These are phyloP conservation scores for Agapanthus africanus DNA, from an alignment of 106 monocot genomes.

Conservation along the genomic window DNA sequence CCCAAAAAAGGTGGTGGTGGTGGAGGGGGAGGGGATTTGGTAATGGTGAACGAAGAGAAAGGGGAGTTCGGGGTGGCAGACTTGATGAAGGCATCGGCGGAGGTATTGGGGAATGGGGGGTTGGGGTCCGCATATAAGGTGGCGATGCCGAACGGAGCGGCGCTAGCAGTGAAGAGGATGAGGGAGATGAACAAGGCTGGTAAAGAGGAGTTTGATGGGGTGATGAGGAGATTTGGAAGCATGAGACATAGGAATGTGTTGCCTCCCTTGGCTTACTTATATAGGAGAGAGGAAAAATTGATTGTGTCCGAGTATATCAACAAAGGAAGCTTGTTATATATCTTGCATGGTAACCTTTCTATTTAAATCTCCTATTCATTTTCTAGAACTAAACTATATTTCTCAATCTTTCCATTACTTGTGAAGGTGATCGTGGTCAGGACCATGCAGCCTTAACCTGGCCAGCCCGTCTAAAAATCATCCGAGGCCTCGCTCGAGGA, in stretches of 20 bases:
- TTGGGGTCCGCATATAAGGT: constrained; percentile 69
- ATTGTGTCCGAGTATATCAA: constrained; percentile 53
- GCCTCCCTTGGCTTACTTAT: constrained; percentile 68
- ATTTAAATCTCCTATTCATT: not conserved
- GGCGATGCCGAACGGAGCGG: constrained; percentile 24
- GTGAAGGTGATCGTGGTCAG: constrained; percentile 31
- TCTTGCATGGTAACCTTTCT: constrained; percentile 55
- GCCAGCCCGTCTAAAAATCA: constrained; percentile 39
- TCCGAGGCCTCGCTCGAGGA: constrained; percentile 30
- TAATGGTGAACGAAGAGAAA: constrained; percentile 10
- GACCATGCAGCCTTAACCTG: constrained; percentile 38
- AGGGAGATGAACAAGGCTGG: constrained; percentile 51
- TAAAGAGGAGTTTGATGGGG: constrained; percentile 50
- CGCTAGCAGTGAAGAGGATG: constrained; percentile 68
- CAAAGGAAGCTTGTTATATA: constrained; percentile 63
- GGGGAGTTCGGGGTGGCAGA: constrained; percentile 43
- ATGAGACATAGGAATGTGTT: constrained; percentile 63
- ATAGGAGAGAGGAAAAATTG: constrained; percentile 69
- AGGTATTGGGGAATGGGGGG: constrained; percentile 71
- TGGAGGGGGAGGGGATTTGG: not conserved
- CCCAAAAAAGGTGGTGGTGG: not conserved
- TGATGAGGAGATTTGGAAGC: constrained; percentile 59
- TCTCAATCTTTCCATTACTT: not conserved
- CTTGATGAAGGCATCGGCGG: constrained; percentile 87
- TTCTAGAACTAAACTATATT: no score